These are phyloP conservation scores for Scheffersomyces quercinus DNA, from an alignment of 1,139 yeast genomes.

Conservation along the genomic window DNA sequence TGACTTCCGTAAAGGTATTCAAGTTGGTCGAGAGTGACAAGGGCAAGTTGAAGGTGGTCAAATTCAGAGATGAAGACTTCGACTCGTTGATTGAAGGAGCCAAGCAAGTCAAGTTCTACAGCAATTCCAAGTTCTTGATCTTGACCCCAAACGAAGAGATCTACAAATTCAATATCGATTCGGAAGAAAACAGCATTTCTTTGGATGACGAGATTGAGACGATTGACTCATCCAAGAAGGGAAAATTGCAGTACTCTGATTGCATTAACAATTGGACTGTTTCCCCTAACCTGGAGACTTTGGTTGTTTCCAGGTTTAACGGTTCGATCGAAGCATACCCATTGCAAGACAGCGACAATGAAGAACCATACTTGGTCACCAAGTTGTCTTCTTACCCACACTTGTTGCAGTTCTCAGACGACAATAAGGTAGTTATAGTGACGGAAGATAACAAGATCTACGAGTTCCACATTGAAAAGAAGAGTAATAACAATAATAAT, in stretches of 20 bases:
- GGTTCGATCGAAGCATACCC: constrained; percentile 64
- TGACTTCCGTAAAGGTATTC: constrained; percentile 69
- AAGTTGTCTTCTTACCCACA: constrained; percentile 62
- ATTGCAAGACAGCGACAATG: constrained; percentile 15
- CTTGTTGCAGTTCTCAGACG: constrained; percentile 56
- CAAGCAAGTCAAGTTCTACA: constrained; percentile 46
- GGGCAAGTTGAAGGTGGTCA: constrained; percentile 50
- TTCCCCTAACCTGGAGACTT: constrained; percentile 40
- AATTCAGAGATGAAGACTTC: constrained; percentile 52
- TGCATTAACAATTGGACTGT: constrained; percentile 54
- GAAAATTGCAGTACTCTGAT: constrained; percentile 35
- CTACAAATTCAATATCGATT: constrained; percentile 44
- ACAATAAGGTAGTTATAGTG: constrained; percentile 58
- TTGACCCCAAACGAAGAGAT: constrained; percentile 70
- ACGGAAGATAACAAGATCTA: constrained; percentile 74
- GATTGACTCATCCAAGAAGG: constrained; percentile 24
- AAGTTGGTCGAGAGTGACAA: constrained; percentile 40
- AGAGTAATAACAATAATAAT: constrained; percentile 12
- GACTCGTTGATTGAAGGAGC: constrained; percentile 57
- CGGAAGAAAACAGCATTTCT: constrained; percentile 22
- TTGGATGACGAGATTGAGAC: constrained; percentile 43
- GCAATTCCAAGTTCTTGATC: constrained; percentile 49
- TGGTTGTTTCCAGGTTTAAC: constrained; percentile 61
- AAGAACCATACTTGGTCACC: constrained; percentile 33
- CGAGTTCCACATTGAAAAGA: constrained; percentile 49